Conservation (phyloP, 192 early-diverging fungal genomes). For the Backusella parvicylindrica region DNA sequence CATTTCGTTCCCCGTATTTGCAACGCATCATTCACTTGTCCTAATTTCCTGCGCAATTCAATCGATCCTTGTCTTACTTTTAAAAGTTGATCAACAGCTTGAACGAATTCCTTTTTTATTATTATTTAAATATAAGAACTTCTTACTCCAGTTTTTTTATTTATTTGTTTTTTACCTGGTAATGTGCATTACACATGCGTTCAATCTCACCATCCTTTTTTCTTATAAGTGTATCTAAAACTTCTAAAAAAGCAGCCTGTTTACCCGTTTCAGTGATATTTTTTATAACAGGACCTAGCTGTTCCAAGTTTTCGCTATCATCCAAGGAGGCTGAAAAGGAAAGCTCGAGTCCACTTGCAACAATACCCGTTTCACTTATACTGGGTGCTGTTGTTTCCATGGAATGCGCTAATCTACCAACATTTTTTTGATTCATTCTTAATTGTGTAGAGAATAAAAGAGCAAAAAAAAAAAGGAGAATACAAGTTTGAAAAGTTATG, state of each 20-base stretch:
- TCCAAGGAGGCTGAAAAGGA: slow-evolving; percentile 18
- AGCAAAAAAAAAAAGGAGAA: neutral
- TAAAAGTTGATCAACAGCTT: slow-evolving; percentile 92
- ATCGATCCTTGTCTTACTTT: slow-evolving; percentile 89
- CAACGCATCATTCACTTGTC: slow-evolving; percentile 81
- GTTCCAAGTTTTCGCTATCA: slow-evolving; percentile 72
- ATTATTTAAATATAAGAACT: neutral
- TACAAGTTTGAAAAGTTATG: too few species aligned
- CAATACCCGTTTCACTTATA: neutral
- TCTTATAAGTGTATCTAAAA: slow-evolving; percentile 76
- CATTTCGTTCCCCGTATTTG: slow-evolving; percentile 78
- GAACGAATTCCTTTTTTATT: slow-evolving; percentile 74
- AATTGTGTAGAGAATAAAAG: neutral
- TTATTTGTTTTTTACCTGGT: slow-evolving; percentile 61
- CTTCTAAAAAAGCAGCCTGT: slow-evolving; percentile 82
- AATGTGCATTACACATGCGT: slow-evolving; percentile 93
- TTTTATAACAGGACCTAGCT: slow-evolving; percentile 84
- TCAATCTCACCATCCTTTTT: slow-evolving; percentile 96
- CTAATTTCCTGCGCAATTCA: slow-evolving; percentile 79
- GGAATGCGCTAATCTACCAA: neutral
- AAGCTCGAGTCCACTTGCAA: neutral
- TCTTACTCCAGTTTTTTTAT: neutral
- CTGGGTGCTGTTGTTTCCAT: neutral
- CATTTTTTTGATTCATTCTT: neutral
- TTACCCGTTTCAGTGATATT: slow-evolving; percentile 82